Base-by-base conservation (phyloP, 306 rosid species). In the Vachellia pachyceras region DNA sequence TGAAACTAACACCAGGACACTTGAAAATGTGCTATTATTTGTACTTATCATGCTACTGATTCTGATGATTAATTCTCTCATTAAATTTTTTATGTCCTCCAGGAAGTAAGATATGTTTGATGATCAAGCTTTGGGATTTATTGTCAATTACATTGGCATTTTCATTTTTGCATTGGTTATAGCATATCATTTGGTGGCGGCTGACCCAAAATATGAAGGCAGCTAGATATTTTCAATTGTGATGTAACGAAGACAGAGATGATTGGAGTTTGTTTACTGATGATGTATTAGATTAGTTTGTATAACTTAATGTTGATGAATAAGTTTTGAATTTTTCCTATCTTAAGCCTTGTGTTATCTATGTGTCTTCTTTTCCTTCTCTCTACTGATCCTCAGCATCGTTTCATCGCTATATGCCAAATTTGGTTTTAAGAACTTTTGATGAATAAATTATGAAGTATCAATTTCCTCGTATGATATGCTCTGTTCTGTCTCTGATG, bases 301-400 rank as follows among this genome's bases (percentile, higher is more conserved):
- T 61, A 64, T 76, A 50, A 70, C 75, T 69, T 79, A 64, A 42
- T 77, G 13, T 61, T 77, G 42, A 63, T 70, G 72, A 69, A 33
- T 41, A 64, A 12, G 67, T 17, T 58, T 67, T 78, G 54, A 78
- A 77, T 73, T 29, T 55, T 68, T 33, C 40, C 33, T 18, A 46
- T 36, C 52, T 46, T 41, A n/a, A 66, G 17, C 14, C 37, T 14
- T 15, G 22, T 25, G 22, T 78, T 81, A 60, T 33, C 6, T 66
- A 29, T 67, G 10, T 9, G 14, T 10, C 49, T 36, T 77, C 44
- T 12, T 79, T 49, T 69, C 12, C 18, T 47, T 72, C 29, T 80
- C 0, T 80, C 18, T 36, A 35, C 61, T 61, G 45, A 35, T 78
- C 29, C 6, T 61, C 4, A 44, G 72, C 80, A 42, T 10, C 23